Percentiles rank a stretch among this genome's conserved stretches.
These are phyloP conservation scores for Colletotrichum trifolii DNA, from an alignment of 2,329 filamentous ascomycete species.

Conservation along the genomic window DNA sequence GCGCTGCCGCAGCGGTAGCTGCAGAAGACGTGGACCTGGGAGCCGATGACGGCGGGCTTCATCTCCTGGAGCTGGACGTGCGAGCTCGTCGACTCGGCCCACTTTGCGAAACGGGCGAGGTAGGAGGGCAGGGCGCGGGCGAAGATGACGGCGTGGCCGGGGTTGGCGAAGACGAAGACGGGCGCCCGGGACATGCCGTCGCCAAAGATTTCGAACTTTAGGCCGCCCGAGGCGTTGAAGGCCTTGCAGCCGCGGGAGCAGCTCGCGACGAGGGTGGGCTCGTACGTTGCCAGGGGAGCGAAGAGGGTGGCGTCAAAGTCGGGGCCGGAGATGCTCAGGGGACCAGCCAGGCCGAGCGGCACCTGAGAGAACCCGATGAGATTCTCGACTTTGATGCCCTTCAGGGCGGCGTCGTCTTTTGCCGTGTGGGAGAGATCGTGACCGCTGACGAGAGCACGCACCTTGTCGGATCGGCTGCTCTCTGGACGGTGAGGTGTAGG, in stretches of 20 bases:
- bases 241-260: conserved; percentile 20
- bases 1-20: conserved; percentile 15
- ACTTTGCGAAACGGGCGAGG: conserved; percentile 4
- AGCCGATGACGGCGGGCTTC: conserved; percentile 14
- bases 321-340: neutral
- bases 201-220: conserved; percentile 10
- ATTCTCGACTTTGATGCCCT: conserved; percentile 14
- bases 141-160: conserved; percentile 10
- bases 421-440: neutral
- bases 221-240: conserved; percentile 9
- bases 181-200: conserved; percentile 16
- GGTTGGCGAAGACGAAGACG: conserved; percentile 11
- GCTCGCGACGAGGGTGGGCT: conserved; percentile 18
- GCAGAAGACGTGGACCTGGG: conserved; percentile 16
- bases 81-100: conserved; percentile 14
- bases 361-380: conserved; percentile 9
- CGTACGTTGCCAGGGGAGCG: conserved; percentile 13
- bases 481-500: conserved; percentile 1
- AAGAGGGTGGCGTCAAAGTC: neutral
- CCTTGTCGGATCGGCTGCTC: neutral
- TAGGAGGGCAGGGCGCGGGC: conserved; percentile 8
- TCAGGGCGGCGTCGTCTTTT: neutral
- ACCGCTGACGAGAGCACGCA: conserved; percentile 2
- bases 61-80: conserved; percentile 11
- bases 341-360: conserved; percentile 7